Percentiles rank a stretch among this genome's conserved stretches.
Evolutionary conservation across 1,139 yeast genomes (phyloP).

Genomic region (Protomyces inundatus): DNA sequence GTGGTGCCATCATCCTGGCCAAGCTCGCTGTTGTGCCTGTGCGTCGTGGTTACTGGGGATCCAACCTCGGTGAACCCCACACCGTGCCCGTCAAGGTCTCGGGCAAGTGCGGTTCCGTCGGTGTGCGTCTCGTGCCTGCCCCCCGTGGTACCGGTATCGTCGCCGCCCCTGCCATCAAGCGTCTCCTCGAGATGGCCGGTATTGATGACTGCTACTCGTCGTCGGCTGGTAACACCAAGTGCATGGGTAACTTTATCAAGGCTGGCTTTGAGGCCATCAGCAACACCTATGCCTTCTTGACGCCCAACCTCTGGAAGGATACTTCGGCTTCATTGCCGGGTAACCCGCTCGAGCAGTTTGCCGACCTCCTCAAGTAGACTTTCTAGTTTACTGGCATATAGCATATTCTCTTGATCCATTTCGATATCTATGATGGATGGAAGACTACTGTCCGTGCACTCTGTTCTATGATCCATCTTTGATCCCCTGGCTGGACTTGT

Average conservation of each 20-base stretch:
- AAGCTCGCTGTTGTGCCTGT: slow-evolving; percentile 98
- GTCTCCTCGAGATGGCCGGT: slow-evolving; percentile 98
- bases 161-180: slow-evolving; percentile 99
- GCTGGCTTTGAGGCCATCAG: slow-evolving; percentile 95
- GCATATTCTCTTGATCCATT: background rate
- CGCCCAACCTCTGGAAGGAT: slow-evolving; percentile 98
- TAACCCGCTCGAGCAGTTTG: slow-evolving; percentile 29
- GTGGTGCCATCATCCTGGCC: slow-evolving; percentile 99
- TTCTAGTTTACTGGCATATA: background rate
- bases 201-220: slow-evolving; percentile 98
- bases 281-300: slow-evolving; percentile 99
- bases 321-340: slow-evolving; percentile 44
- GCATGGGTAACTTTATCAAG: slow-evolving; percentile 99
- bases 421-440: too few relatives aligned
- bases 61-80: slow-evolving; percentile 99
- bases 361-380: slow-evolving; percentile 27
- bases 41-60: slow-evolving; percentile 99
- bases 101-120: slow-evolving; percentile 62
- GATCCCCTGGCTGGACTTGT: too few relatives aligned
- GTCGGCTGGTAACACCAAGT: slow-evolving; percentile 99
- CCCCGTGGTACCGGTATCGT: slow-evolving; percentile 99
- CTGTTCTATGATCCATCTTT: too few relatives aligned
- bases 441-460: too few relatives aligned
- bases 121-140: slow-evolving; percentile 98
- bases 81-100: slow-evolving; percentile 96